Evolutionary conservation across 306 rosid genomes (phyloP).

Genomic region (Inga laurina): DNA sequence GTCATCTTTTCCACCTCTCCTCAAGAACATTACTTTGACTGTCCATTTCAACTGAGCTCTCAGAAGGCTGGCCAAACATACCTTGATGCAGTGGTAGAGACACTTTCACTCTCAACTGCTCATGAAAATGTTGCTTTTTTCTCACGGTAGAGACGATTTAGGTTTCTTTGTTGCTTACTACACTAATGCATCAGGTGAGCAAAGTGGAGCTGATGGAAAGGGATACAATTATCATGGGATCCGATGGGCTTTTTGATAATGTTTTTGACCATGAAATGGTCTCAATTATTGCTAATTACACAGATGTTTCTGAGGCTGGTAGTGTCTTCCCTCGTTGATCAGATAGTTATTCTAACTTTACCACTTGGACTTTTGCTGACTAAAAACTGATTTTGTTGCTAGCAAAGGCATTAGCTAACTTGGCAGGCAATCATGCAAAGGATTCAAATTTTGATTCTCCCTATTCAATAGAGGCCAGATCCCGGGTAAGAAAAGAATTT

Average conservation of each 20-base stretch:
- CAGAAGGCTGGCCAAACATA: conserved; percentile 82
- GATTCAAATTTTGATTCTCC: conserved; percentile 88
- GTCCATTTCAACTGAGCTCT: conserved; percentile 92
- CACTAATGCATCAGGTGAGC: conserved; percentile 51
- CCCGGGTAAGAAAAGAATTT: conserved; percentile 53
- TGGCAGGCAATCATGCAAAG: conserved; percentile 76
- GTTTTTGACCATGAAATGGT: conserved; percentile 75
- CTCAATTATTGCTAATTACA: conserved; percentile 42
- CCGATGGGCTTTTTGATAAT: conserved; percentile 85
- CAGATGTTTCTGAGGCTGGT: conserved; percentile 77
- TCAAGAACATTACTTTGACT: conserved; percentile 93
- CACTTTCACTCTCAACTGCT: not conserved
- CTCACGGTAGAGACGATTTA: not conserved
- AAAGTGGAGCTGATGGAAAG: conserved; percentile 66
- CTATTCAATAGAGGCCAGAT: conserved; percentile 81
- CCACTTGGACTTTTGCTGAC: conserved; percentile 21
- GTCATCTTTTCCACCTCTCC: conserved; percentile 74
- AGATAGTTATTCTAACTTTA: conserved; percentile 10
- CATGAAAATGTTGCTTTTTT: conserved; percentile 8
- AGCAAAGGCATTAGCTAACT: conserved; percentile 92
- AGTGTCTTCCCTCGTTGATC: conserved; percentile 39
- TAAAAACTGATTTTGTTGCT: conserved; percentile 49
- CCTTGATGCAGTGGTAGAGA: conserved; percentile 70
- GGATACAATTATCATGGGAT: conserved; percentile 80
- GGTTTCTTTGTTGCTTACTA: not conserved